Conservation (phyloP, 371 early-diverging fungal genomes). For the Catenaria anguillulae region DNA sequence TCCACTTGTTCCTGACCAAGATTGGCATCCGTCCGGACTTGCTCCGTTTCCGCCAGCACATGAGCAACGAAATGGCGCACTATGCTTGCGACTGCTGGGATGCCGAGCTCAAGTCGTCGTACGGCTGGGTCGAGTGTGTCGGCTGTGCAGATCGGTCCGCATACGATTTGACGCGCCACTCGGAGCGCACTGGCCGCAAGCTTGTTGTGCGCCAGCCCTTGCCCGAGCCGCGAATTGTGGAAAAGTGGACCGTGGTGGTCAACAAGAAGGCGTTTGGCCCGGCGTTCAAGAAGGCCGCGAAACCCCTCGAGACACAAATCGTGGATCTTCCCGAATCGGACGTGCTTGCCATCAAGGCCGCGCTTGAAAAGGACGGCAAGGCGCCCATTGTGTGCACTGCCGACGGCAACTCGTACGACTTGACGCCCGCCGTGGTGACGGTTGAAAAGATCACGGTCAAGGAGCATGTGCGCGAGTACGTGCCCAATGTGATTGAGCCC, state of each 20-base stretch:
- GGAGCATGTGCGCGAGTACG: slow-evolving; percentile 85
- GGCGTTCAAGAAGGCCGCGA: slow-evolving; percentile 79
- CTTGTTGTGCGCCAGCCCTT: slow-evolving; percentile 83
- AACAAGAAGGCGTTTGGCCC: slow-evolving; percentile 91
- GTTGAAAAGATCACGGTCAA: slow-evolving; percentile 56
- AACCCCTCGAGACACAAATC: slow-evolving; percentile 67
- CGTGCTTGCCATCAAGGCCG: slow-evolving; percentile 40
- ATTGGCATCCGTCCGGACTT: slow-evolving; percentile 85
- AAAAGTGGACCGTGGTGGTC: slow-evolving; percentile 64
- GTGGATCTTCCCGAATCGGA: slow-evolving; percentile 41
- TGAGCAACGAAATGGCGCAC: slow-evolving; percentile 99
- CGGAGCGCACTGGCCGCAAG: slow-evolving; percentile 79
- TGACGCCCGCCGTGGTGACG: slow-evolving; percentile 56
- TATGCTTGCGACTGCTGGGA: slow-evolving; percentile 99
- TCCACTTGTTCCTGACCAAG: slow-evolving; percentile 79
- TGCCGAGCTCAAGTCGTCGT: slow-evolving; percentile 81
- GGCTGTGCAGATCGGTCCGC: slow-evolving; percentile 99
- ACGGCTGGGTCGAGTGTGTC: slow-evolving; percentile 99
- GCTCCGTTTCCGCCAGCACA: slow-evolving; percentile 98
- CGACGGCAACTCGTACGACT: slow-evolving; percentile 53
- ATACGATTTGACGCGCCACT: slow-evolving; percentile 93
- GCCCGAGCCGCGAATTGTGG: slow-evolving; percentile 63
- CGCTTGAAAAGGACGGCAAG: slow-evolving; percentile 34
- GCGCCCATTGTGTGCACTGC: slow-evolving; percentile 29
- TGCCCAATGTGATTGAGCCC: slow-evolving; percentile 99